Conservation (phyloP, 257 asterid genomes). For the Cinchona pubescens region DNA sequence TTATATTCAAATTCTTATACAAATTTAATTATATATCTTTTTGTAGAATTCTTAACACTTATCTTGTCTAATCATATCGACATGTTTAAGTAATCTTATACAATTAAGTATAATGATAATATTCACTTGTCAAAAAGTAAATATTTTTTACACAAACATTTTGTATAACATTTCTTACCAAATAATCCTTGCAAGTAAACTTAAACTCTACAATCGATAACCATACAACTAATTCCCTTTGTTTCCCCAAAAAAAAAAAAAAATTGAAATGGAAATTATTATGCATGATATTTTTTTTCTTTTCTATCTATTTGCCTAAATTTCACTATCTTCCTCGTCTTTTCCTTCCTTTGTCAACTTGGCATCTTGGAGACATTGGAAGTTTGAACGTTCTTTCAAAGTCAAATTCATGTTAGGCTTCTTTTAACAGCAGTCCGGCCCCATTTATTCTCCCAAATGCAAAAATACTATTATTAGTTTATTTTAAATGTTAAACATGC, state of each 20-base stretch:
- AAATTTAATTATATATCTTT: too few species aligned
- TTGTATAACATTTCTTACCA: too few species aligned
- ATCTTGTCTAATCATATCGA: too few species aligned
- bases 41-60: too few species aligned
- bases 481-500: constrained; percentile 6
- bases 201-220: not conserved
- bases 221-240: not conserved
- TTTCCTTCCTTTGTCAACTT: not conserved
- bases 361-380: not conserved
- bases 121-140: too few species aligned
- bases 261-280: not conserved
- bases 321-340: too few species aligned
- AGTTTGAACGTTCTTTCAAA: constrained; percentile 10
- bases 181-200: not conserved
- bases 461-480: not conserved
- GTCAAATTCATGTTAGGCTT: constrained; percentile 14
- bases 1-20: too few species aligned
- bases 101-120: too few species aligned
- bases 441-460: not conserved
- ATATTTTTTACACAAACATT: too few species aligned
- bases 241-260: too few species aligned
- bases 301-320: not conserved
- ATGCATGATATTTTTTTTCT: not conserved
- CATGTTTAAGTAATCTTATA: too few species aligned
- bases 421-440: not conserved